Conservation (phyloP, 1,139 yeast species). For the Williopsis jadinii region DNA sequence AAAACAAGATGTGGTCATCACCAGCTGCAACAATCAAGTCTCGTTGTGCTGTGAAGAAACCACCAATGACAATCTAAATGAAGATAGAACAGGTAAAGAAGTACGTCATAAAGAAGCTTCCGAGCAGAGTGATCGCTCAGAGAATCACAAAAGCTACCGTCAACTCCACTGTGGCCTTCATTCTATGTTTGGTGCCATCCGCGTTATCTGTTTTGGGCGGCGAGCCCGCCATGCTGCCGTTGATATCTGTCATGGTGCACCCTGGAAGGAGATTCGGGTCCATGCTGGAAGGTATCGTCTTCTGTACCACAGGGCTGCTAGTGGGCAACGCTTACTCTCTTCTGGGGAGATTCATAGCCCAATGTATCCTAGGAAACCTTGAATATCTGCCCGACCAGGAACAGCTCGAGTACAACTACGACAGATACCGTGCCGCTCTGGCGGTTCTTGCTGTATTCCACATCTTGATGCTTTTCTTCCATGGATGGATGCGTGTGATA, state of each 20-base stretch:
- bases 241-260: conserved; percentile 39
- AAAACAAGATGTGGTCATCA: too few relatives aligned
- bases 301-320: conserved; percentile 33
- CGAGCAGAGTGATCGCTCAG: conserved; percentile 15
- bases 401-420: conserved; percentile 24
- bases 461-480: conserved; percentile 36
- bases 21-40: too few relatives aligned
- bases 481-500: conserved; percentile 42
- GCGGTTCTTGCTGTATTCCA: conserved; percentile 39
- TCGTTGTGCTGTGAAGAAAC: too few relatives aligned
- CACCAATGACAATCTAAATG: too few relatives aligned
- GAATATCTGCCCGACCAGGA: conserved; percentile 21
- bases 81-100: too few relatives aligned
- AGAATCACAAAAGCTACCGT: conserved; percentile 33
- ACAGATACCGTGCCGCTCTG: conserved; percentile 30
- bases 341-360: conserved; percentile 35
- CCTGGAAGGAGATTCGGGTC: conserved; percentile 44
- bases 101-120: too few relatives aligned
- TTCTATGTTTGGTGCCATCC: conserved; percentile 31
- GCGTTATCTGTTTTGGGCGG: conserved; percentile 30
- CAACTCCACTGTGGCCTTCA: conserved; percentile 33
- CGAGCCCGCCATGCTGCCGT: conserved; percentile 36
- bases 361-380: conserved; percentile 28
- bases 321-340: conserved; percentile 37
- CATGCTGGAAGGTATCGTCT: conserved; percentile 35